phyloP scores from a whole-genome alignment of 805 yeast species.

The Hanseniaspora lachancei region DNA sequence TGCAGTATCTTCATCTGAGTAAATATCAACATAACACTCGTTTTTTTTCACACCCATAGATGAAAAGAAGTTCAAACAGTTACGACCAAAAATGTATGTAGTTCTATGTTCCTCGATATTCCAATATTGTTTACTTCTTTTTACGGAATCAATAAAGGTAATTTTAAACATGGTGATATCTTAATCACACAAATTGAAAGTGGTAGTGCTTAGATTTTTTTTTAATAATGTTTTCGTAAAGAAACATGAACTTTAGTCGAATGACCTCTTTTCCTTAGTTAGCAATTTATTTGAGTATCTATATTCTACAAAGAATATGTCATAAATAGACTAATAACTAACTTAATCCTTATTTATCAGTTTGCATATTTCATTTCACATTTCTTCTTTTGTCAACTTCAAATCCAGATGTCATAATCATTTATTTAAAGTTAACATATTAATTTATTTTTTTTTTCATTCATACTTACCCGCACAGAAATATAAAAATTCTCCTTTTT shows the following conservation, averaged over 20 bases:
- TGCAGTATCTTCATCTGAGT: neutral
- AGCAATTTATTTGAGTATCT: neutral
- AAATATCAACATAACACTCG: neutral
- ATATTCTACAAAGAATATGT: no score
- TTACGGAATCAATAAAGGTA: neutral
- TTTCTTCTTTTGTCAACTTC: neutral
- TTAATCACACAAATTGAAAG: neutral
- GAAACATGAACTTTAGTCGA: no score
- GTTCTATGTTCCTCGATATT: neutral
- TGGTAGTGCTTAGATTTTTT: neutral
- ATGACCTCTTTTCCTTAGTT: neutral
- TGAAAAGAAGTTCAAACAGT: neutral
- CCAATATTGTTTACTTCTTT: neutral
- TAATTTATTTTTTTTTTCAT: neutral
- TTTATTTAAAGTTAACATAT: no score
- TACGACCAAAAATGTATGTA: neutral
- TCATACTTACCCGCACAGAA: neutral
- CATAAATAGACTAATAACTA: no score
- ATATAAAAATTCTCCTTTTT: neutral
- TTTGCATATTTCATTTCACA: neutral
- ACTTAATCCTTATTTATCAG: no score
- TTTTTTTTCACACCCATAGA: neutral
- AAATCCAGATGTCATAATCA: no score
- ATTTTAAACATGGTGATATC: neutral
- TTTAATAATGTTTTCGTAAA: neutral